These are phyloP conservation scores for Acanthamoeba triangularis DNA, from an alignment of 208 protist genomes.

Conservation along the genomic window DNA sequence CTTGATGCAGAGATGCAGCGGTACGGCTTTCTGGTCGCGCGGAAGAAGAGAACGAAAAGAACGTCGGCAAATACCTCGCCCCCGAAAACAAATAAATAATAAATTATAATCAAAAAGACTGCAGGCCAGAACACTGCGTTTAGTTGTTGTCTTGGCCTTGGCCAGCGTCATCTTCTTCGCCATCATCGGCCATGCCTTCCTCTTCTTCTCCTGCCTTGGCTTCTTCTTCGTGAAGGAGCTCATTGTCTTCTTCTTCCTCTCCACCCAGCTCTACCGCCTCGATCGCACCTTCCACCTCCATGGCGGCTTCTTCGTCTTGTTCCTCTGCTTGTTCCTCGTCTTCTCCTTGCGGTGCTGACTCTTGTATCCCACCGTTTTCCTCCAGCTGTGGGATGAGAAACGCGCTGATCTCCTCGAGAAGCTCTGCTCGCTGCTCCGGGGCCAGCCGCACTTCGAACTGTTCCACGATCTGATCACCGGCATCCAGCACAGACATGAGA, in stretches of 20 bases:
- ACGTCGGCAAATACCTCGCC: not conserved
- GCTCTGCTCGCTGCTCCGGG: conserved; percentile 5
- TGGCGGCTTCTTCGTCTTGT: not conserved
- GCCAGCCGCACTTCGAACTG: conserved; percentile 14
- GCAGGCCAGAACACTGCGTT: not conserved
- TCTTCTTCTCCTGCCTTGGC: not conserved
- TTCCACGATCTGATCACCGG: conserved; percentile 1
- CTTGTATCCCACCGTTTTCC: not conserved
- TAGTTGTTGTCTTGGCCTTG: conserved; percentile 6
- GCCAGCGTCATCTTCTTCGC: not conserved
- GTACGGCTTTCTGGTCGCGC: not conserved
- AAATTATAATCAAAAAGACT: no score
- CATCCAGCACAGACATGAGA: no score
- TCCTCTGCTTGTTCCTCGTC: not conserved
- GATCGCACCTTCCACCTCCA: not conserved
- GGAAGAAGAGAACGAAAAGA: conserved; percentile 6
- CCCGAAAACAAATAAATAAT: not conserved
- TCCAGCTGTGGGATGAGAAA: not conserved
- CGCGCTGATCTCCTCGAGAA: not conserved
- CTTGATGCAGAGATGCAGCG: not conserved
- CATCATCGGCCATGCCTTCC: not conserved
- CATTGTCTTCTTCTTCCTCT: not conserved
- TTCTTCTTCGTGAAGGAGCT: conserved; percentile 19
- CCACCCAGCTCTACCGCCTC: not conserved
- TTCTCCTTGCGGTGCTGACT: not conserved